A percentile compares a stretch with the other conserved stretches of the same genome.
Evolutionary conservation across 108 stramenopile species (phyloP).

Genomic region (Cyclotella kingstonii): DNA sequence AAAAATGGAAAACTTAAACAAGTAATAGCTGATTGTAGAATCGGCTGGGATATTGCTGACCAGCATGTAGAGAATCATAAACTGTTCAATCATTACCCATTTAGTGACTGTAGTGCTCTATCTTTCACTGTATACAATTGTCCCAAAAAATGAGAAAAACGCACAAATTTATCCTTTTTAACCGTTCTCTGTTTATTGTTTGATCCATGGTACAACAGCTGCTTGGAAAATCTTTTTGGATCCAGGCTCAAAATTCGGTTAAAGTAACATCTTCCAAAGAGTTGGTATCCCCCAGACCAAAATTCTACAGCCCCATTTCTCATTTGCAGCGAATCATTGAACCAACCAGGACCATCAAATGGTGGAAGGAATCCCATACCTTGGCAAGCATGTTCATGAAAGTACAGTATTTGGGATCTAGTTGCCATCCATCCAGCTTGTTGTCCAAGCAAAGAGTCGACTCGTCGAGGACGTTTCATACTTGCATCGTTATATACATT

Average conservation of each 20-base stretch:
- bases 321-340: constrained; percentile 61
- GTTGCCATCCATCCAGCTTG: constrained; percentile 85
- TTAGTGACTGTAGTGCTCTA: constrained; percentile 39
- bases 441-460: constrained; percentile 49
- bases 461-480: constrained; percentile 41
- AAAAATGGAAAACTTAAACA: too few species aligned
- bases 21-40: not conserved
- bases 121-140: constrained; percentile 74
- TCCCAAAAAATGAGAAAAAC: constrained; percentile 62
- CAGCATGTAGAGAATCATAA: not conserved
- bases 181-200: constrained; percentile 81
- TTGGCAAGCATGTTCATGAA: constrained; percentile 54
- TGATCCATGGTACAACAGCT: constrained; percentile 74
- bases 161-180: constrained; percentile 41
- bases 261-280: constrained; percentile 73
- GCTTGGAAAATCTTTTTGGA: constrained; percentile 69
- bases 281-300: constrained; percentile 63
- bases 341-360: constrained; percentile 50
- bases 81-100: not conserved
- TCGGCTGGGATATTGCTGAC: not conserved
- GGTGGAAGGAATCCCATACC: constrained; percentile 74
- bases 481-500: constrained; percentile 32
- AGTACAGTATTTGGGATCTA: constrained; percentile 62
- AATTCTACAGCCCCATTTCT: constrained; percentile 58
- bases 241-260: constrained; percentile 74